Conservation (phyloP, 2,329 filamentous ascomycete genomes). For the Diaporthe batatas region DNA sequence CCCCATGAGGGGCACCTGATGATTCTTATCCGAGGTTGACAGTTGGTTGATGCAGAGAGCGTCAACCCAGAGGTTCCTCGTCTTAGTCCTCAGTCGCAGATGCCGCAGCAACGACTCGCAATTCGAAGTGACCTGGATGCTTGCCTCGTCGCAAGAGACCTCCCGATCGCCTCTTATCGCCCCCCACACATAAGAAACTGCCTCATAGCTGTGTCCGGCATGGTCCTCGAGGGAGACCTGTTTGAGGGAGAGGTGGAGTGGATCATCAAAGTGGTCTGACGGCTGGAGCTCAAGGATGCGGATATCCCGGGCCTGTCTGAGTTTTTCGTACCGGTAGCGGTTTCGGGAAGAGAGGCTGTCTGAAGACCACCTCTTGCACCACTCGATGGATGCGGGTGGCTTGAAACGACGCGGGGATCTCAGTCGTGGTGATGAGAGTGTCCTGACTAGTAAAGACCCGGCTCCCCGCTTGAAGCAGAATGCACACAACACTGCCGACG, state of each 20-base stretch:
- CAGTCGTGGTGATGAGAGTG: background rate
- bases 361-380: background rate
- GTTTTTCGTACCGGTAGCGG: background rate
- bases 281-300: conserved; percentile 14
- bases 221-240: background rate
- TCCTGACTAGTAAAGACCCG: background rate
- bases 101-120: conserved; percentile 14
- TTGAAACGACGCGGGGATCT: background rate
- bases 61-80: conserved; percentile 16
- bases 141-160: conserved; percentile 1
- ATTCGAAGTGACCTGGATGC: background rate
- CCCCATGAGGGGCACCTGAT: conserved; percentile 18
- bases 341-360: background rate
- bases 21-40: conserved; percentile 11
- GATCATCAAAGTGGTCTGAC: background rate
- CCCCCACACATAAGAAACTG: conserved; percentile 15
- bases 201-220: background rate
- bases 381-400: background rate
- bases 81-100: background rate
- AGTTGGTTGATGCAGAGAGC: conserved; percentile 12
- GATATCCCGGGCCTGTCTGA: background rate
- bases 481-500: background rate
- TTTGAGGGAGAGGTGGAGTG: conserved; percentile 2
- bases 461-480: conserved; percentile 1
- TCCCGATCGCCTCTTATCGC: background rate